Base-by-base conservation (phyloP, 225 moss, liverwort and hornwort genomes). In the Rhytidiadelphus loreus region DNA sequence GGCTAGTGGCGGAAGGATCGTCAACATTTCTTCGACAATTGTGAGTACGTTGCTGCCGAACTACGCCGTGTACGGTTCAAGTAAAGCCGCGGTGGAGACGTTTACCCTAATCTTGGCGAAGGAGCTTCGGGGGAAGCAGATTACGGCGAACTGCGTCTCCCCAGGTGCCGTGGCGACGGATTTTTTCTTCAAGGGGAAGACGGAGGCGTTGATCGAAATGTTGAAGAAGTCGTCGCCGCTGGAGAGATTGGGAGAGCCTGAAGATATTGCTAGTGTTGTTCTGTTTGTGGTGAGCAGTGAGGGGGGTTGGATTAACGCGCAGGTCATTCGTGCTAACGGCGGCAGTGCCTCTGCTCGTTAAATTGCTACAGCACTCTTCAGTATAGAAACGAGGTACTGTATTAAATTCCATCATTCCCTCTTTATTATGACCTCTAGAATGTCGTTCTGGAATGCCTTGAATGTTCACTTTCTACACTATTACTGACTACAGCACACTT, bases 51-150 rank as follows among this genome's bases (percentile, higher is more conserved):
- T 92, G 52, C 4, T 89, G 13, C 92, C 95, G 32, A 89, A 65
- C 2, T 96, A 96, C 70, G 90, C 76, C 26, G 88, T 77, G 2
- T 95, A 96, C 33, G 77, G 86, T 33, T 84, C 95, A 2, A 91
- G 90, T 50, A 96, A 96, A 77, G 88, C 97, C 24, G 97, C 97
- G 5, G 97, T 97, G 82, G 97, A 96, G 64, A 56, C 91, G 16
- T 92, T 96, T 39, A 94, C 95, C 56, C 92, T 91, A 30, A 93
- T 93, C n/a, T n/a, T 95, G 72, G 95, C 96, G 23, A 97, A 96
- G 93, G 97, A 97, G 88, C 58, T 97, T 66, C 87, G 72, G 4
- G 97, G 94, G 18, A 95, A 82, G 91, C 92, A 91, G 44, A 95
- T 96, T 8, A 95, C 96, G 18, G 95, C 90, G 35, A 96, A 96